Conservation (phyloP, 139 green algal genomes). For the Micractinium sp. region DNA sequence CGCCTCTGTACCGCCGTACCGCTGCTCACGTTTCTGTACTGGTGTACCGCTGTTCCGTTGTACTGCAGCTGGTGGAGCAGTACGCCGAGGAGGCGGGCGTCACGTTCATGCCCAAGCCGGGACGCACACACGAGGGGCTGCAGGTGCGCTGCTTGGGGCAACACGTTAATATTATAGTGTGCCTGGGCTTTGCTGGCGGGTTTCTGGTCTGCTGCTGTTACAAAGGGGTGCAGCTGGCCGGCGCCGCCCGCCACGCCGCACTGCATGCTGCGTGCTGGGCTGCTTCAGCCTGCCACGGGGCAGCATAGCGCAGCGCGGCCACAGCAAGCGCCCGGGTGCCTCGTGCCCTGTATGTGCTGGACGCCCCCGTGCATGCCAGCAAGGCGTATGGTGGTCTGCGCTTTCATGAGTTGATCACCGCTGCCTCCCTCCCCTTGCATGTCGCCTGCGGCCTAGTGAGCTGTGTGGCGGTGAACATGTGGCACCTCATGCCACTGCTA, state of each 20-base stretch:
- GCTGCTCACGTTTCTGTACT: no score
- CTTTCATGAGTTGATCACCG: background rate
- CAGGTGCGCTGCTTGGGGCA: constrained; percentile 57
- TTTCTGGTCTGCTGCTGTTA: background rate
- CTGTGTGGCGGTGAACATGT: background rate
- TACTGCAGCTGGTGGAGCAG: constrained; percentile 69
- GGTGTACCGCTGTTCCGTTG: background rate
- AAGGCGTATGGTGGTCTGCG: no score
- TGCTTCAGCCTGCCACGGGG: no score
- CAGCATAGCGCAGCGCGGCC: no score
- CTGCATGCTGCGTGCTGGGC: no score
- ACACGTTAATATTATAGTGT: no score
- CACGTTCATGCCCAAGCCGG: constrained; percentile 90
- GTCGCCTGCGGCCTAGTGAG: background rate
- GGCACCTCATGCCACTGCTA: background rate
- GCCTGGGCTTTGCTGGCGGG: no score
- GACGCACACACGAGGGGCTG: constrained; percentile 83
- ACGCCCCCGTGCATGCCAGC: no score
- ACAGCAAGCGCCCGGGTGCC: no score
- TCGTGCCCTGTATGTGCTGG: no score
- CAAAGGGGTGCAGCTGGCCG: background rate
- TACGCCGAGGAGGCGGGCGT: constrained; percentile 89
- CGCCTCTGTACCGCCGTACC: background rate
- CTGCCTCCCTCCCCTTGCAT: background rate
- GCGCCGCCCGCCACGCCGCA: no score